Base-by-base conservation (phyloP, 2,329 filamentous ascomycete species). In the Aureobasidium sp. region DNA sequence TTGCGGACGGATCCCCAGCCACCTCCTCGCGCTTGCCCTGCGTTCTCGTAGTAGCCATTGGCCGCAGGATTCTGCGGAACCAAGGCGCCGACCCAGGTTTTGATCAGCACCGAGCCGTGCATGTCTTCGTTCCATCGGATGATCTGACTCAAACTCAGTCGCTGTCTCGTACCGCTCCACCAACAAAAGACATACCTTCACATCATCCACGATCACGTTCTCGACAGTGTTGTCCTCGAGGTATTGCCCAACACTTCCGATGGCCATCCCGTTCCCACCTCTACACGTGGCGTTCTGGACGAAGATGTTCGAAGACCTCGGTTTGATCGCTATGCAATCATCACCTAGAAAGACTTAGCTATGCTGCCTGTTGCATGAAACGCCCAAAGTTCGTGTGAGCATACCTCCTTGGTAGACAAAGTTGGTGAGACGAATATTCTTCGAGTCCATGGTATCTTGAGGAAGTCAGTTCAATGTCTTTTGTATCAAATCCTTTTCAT, bases 321-420 rank as follows among this genome's bases (percentile, higher is more conserved):
- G 77, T 72, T 88, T 89, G 63, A 79, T 76, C 42, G 80, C 79
- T 27, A 84, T 79, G 70, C 87, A 90, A 60, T 81, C 74, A 68
- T 79, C 86, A 66, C 7, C 42, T 5, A n/a, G 37, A 40, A 7
- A 3, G 10, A 29, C 4, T 29, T 29, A 29, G 27, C 27, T 9
- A 29, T 9, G 27, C 27, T 9, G 27, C 4, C 27, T 29, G 27
- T 9, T 29, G 27, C 27, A 29, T 29, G 27, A 29, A 9, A 4
- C 9, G 27, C 4, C 27, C 27, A 29, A 29, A 29, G 4, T 9
- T 29, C 27, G 4, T 29, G 19, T 17, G 10, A 9, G 10, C 10
- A 38, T 38, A 7, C 8, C 80, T 10, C 81, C 81, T 70, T 81
- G 79, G 65, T 81, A 83, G 6, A 74, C 69, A 55, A 83, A 77